Evolutionary conservation across 768 basidiomycete genomes (phyloP).

Genomic region (Amanita subjunquillea): DNA sequence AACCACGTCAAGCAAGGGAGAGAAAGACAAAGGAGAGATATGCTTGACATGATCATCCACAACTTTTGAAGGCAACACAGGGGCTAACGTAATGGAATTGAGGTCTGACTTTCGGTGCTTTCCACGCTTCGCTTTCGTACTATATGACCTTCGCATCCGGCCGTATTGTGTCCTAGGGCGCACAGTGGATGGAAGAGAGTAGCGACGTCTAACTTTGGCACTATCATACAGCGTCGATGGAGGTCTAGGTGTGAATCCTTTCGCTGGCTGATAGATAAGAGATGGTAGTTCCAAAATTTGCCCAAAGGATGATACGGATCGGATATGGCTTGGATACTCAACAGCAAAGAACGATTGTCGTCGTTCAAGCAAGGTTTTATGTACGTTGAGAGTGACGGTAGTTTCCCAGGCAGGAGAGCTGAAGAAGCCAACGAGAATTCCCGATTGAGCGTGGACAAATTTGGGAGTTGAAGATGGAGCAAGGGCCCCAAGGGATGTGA

Average conservation of each 20-base stretch:
- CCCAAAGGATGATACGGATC: not conserved
- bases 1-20: not conserved
- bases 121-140: slow-evolving; percentile 1
- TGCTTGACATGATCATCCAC: not conserved
- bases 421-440: slow-evolving; percentile 32
- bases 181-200: slow-evolving; percentile 1
- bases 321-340: not conserved
- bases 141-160: not conserved
- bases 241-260: not conserved
- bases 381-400: slow-evolving; percentile 14
- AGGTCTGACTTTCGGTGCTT: not conserved
- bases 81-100: not conserved
- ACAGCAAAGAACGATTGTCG: slow-evolving; percentile 11
- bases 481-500: slow-evolving; percentile 11
- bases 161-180: not conserved
- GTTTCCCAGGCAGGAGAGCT: slow-evolving; percentile 37
- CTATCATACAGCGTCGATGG: not conserved
- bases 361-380: slow-evolving; percentile 9
- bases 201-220: slow-evolving; percentile 3
- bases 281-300: not conserved
- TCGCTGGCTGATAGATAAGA: not conserved
- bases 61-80: not conserved
- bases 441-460: slow-evolving; percentile 10
- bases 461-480: slow-evolving; percentile 7
- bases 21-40: not conserved